Percentiles rank a stretch among this genome's conserved stretches.
These are phyloP conservation scores for Claviceps sp. DNA, from an alignment of 2,329 filamentous ascomycete genomes.

Conservation along the genomic window DNA sequence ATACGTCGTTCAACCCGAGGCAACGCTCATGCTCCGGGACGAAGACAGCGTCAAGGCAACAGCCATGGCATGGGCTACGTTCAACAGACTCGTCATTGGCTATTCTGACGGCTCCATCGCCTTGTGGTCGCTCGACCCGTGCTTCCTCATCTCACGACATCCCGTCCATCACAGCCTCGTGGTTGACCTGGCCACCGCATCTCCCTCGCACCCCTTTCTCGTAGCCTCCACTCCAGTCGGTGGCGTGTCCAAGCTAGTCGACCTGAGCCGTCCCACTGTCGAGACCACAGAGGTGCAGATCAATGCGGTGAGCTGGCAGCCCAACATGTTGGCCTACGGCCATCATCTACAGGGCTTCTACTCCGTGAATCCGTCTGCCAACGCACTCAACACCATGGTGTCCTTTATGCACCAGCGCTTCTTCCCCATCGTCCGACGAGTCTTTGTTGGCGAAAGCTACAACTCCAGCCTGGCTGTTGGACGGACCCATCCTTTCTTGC, in stretches of 20 bases:
- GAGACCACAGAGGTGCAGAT: slow-evolving; percentile 41
- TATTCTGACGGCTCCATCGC: slow-evolving; percentile 43
- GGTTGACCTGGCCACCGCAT: slow-evolving; percentile 41
- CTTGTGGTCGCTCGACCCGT: slow-evolving; percentile 42
- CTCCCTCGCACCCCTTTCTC: slow-evolving; percentile 41
- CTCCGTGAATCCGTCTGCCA: slow-evolving; percentile 37
- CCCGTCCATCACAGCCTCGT: slow-evolving; percentile 40
- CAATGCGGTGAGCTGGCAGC: slow-evolving; percentile 36
- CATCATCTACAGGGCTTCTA: slow-evolving; percentile 43
- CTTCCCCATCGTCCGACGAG: slow-evolving; percentile 38
- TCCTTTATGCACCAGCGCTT: slow-evolving; percentile 39
- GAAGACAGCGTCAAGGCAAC: slow-evolving; percentile 37
- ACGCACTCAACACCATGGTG: slow-evolving; percentile 37
- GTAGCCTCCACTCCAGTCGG: slow-evolving; percentile 42
- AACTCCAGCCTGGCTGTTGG: slow-evolving; percentile 38
- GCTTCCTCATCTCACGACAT: slow-evolving; percentile 34
- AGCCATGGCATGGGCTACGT: slow-evolving; percentile 40
- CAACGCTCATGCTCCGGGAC: slow-evolving; percentile 28
- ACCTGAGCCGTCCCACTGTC: slow-evolving; percentile 36
- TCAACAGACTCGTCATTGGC: slow-evolving; percentile 40
- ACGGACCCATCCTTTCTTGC: slow-evolving; percentile 36
- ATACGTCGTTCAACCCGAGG: slow-evolving; percentile 7
- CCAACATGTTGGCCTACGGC: slow-evolving; percentile 39
- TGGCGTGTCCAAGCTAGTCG: slow-evolving; percentile 37
- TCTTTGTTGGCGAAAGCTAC: slow-evolving; percentile 36